Conservation (phyloP, 768 basidiomycete species). For the Suillus cothurnatus region DNA sequence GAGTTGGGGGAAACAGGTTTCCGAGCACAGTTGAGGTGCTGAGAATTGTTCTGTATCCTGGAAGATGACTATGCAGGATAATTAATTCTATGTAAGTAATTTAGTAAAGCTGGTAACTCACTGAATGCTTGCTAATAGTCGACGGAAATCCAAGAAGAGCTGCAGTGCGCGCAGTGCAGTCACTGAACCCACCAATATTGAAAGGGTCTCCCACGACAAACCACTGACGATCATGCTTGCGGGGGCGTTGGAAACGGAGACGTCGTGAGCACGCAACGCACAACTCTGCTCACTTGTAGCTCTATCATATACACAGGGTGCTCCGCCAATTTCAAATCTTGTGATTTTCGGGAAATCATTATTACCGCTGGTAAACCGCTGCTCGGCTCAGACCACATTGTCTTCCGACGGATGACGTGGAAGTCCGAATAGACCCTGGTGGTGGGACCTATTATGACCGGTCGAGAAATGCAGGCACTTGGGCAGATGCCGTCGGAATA, state of each 20-base stretch:
- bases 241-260: not conserved
- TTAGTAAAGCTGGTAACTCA: slow-evolving; percentile 1
- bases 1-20: slow-evolving; percentile 4
- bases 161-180: slow-evolving; percentile 2
- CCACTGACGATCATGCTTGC: slow-evolving; percentile 6
- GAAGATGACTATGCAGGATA: slow-evolving; percentile 6
- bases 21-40: slow-evolving; percentile 3
- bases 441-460: not conserved
- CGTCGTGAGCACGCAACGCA: not conserved
- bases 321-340: not conserved
- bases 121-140: slow-evolving; percentile 9
- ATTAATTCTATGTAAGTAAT: not conserved
- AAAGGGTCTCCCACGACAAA: slow-evolving; percentile 8
- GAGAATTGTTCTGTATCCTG: slow-evolving; percentile 10
- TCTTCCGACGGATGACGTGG: not conserved
- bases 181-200: slow-evolving; percentile 9
- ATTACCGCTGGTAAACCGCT: no score
- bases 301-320: not conserved
- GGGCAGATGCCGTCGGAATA: not conserved
- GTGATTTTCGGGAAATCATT: not conserved
- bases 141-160: slow-evolving; percentile 10
- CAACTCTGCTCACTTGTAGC: no score
- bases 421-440: not conserved
- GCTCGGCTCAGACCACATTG: no score
- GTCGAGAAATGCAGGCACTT: not conserved